phyloP scores from a whole-genome alignment of 2,329 filamentous ascomycete species.

The Clarireedia hainanense region DNA sequence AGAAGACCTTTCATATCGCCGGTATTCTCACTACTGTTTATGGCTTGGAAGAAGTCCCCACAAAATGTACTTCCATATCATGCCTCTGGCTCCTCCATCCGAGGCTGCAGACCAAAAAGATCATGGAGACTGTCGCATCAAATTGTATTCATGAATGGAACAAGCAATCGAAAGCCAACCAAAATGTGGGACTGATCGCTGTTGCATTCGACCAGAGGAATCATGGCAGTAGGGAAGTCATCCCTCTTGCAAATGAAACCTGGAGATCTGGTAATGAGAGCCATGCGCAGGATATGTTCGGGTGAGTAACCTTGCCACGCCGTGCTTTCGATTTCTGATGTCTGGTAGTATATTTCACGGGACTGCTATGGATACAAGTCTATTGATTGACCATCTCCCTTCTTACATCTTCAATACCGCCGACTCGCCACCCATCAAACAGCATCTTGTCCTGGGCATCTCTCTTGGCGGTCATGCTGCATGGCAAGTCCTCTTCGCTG shows the following conservation, averaged over 20 bases:
- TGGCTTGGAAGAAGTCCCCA: conserved; percentile 66
- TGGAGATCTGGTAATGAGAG: conserved; percentile 67
- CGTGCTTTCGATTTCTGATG: background rate
- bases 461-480: conserved; percentile 81
- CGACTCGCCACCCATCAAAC: conserved; percentile 39
- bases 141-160: conserved; percentile 64
- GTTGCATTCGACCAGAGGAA: conserved; percentile 89
- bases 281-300: conserved; percentile 90
- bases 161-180: conserved; percentile 26
- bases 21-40: conserved; percentile 75
- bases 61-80: conserved; percentile 47
- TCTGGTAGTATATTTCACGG: conserved; percentile 56
- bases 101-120: conserved; percentile 58
- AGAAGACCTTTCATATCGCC: conserved; percentile 61
- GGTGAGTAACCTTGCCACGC: conserved; percentile 11
- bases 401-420: conserved; percentile 59
- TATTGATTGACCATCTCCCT: conserved; percentile 70
- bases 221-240: conserved; percentile 68
- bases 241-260: conserved; percentile 60
- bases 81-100: conserved; percentile 92
- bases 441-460: conserved; percentile 72
- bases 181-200: conserved; percentile 55
- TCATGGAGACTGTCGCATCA: conserved; percentile 70
- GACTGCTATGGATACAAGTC: conserved; percentile 66
- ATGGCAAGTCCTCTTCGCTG: conserved; percentile 75